Conservation (phyloP, 495 filamentous ascomycete genomes). For the Daldinia bambusicola region DNA sequence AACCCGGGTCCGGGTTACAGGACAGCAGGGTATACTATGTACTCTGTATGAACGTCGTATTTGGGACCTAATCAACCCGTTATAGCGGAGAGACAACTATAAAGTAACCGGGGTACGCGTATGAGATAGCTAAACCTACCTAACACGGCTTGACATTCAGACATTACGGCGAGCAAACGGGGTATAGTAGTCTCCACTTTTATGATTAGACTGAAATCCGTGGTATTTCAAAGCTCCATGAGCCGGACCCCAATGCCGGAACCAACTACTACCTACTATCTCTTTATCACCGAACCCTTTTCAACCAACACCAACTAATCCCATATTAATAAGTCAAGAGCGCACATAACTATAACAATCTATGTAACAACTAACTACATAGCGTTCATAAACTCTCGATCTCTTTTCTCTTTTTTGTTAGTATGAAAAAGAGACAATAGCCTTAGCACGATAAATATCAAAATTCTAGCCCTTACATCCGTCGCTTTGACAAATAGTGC, state of each 20-base stretch:
- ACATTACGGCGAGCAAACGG: not conserved
- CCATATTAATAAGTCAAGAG: not conserved
- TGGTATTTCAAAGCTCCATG: not conserved
- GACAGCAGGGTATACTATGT: conserved; percentile 1
- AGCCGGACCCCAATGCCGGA: not conserved
- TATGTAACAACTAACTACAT: not conserved
- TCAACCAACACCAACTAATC: not conserved
- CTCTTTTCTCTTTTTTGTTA: too few relatives aligned
- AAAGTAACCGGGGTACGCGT: not conserved
- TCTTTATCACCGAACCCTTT: not conserved
- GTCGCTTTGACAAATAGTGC: not conserved
- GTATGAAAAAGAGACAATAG: not conserved
- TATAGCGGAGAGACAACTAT: not conserved
- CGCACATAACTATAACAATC: not conserved
- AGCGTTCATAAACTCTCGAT: not conserved
- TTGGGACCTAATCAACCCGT: not conserved
- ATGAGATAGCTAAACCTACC: not conserved
- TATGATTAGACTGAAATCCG: not conserved
- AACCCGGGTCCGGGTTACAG: conserved; percentile 3
- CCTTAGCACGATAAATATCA: not conserved
- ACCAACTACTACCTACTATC: not conserved
- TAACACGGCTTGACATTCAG: not conserved
- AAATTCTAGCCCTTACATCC: not conserved
- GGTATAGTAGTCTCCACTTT: not conserved
- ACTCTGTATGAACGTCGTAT: conserved; percentile 6